These are phyloP conservation scores for Fusarium haematococcum DNA, from an alignment of 2,329 filamentous ascomycete genomes.

Conservation along the genomic window DNA sequence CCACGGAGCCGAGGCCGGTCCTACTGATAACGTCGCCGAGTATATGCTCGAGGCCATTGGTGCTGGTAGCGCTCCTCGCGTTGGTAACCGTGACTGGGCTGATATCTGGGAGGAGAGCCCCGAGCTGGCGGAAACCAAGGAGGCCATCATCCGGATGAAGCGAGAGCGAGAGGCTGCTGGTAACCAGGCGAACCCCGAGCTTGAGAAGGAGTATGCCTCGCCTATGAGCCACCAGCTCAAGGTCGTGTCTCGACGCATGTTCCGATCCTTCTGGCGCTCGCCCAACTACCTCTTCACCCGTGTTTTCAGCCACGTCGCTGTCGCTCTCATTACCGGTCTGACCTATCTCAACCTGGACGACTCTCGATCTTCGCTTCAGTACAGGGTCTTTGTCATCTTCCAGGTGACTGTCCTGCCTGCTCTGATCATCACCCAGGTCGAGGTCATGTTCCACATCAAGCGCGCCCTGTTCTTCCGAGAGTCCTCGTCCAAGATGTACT, in stretches of 20 bases:
- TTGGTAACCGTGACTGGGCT: constrained; percentile 82
- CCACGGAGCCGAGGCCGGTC: constrained; percentile 69
- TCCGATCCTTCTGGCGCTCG: constrained; percentile 84
- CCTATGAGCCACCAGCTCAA: constrained; percentile 83
- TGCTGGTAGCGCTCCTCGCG: constrained; percentile 76
- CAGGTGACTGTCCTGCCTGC: constrained; percentile 87
- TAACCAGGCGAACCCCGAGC: constrained; percentile 58
- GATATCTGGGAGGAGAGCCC: constrained; percentile 82
- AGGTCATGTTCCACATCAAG: constrained; percentile 82
- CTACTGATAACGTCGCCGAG: constrained; percentile 73
- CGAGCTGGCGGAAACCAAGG: constrained; percentile 75
- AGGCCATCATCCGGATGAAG: constrained; percentile 76
- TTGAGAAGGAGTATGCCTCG: constrained; percentile 84
- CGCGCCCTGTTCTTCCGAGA: constrained; percentile 89
- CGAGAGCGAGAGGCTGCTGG: constrained; percentile 61
- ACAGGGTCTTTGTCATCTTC: constrained; percentile 91
- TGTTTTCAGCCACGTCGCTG: constrained; percentile 84
- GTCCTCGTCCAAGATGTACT: constrained; percentile 87
- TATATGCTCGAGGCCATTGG: constrained; percentile 91
- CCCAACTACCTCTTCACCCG: constrained; percentile 92
- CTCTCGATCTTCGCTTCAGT: constrained; percentile 81
- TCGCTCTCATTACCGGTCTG: constrained; percentile 82
- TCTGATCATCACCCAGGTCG: constrained; percentile 84
- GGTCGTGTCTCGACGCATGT: constrained; percentile 78
- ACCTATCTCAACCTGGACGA: constrained; percentile 83